phyloP scores from a whole-genome alignment of 352 stramenopile species.

The Globisporangium uncinulatum region DNA sequence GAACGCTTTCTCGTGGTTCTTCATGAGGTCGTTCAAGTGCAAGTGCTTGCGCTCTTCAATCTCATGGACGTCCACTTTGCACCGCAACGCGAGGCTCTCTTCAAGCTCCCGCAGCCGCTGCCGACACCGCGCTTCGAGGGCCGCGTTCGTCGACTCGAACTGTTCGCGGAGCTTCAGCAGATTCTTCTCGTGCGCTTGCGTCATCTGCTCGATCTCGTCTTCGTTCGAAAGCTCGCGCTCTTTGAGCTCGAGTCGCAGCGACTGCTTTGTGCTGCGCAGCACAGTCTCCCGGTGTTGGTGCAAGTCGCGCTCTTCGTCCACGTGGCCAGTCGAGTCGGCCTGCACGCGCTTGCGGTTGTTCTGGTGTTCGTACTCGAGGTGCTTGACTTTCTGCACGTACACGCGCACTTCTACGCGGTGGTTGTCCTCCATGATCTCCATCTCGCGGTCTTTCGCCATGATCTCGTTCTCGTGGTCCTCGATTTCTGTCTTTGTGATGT shows the following conservation, averaged over 20 bases:
- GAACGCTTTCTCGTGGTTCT: conserved; percentile 92
- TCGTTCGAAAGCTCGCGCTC: conserved; percentile 84
- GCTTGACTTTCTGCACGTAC: conserved; percentile 95
- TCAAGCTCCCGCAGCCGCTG: conserved; percentile 60
- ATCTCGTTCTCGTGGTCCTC: conserved; percentile 88
- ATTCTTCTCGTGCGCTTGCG: conserved; percentile 91
- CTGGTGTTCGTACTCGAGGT: conserved; percentile 93
- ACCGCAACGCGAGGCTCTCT: conserved; percentile 85
- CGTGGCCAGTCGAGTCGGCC: conserved; percentile 49
- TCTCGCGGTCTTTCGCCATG: conserved; percentile 91
- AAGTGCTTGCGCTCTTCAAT: conserved; percentile 94
- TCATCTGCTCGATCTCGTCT: conserved; percentile 86
- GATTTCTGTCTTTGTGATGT: conserved; percentile 93
- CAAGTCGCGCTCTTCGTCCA: conserved; percentile 74
- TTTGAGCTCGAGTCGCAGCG: conserved; percentile 74
- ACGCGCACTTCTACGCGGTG: conserved; percentile 90
- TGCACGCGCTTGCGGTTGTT: conserved; percentile 89
- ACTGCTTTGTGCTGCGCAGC: conserved; percentile 69
- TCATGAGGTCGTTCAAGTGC: conserved; percentile 95
- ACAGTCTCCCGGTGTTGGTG: conserved; percentile 58
- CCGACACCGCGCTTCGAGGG: conserved; percentile 73
- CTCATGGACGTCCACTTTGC: conserved; percentile 92
- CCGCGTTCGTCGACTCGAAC: conserved; percentile 84
- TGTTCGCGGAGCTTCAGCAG: conserved; percentile 87
- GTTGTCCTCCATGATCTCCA: conserved; percentile 96